Conservation (phyloP, 306 rosid species). For the Medicago lupulina region DNA sequence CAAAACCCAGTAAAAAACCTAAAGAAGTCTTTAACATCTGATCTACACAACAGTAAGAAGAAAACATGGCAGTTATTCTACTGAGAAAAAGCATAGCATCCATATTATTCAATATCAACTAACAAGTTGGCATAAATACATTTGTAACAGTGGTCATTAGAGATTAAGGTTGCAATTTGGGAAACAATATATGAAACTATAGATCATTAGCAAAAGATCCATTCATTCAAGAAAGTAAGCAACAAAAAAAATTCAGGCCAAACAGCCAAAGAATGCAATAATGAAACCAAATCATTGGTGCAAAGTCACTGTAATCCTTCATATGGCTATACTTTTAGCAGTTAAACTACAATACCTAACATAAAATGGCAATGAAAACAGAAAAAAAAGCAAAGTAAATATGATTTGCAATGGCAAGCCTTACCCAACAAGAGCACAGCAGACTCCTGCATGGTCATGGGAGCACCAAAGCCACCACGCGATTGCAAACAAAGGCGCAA, state of each 20-base stretch:
- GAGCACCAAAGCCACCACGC: slow-evolving; percentile 64
- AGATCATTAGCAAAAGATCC: slow-evolving; percentile 26
- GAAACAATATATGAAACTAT: neutral
- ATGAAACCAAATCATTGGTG: slow-evolving; percentile 20
- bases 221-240: slow-evolving; percentile 4
- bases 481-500: slow-evolving; percentile 75
- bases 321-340: neutral
- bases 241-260: neutral
- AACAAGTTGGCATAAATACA: slow-evolving; percentile 14
- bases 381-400: slow-evolving; percentile 1
- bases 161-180: slow-evolving; percentile 22
- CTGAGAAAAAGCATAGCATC: neutral
- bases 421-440: slow-evolving; percentile 99
- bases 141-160: neutral
- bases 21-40: slow-evolving; percentile 2
- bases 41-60: neutral
- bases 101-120: neutral
- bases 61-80: neutral
- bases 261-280: neutral
- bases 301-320: neutral
- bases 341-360: neutral
- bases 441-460: slow-evolving; percentile 95
- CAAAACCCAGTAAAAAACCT: slow-evolving; percentile 5
- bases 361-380: neutral
- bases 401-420: slow-evolving; percentile 39